Conservation (phyloP, 2,329 filamentous ascomycete genomes). For the Sclerotinia trifoliorum region DNA sequence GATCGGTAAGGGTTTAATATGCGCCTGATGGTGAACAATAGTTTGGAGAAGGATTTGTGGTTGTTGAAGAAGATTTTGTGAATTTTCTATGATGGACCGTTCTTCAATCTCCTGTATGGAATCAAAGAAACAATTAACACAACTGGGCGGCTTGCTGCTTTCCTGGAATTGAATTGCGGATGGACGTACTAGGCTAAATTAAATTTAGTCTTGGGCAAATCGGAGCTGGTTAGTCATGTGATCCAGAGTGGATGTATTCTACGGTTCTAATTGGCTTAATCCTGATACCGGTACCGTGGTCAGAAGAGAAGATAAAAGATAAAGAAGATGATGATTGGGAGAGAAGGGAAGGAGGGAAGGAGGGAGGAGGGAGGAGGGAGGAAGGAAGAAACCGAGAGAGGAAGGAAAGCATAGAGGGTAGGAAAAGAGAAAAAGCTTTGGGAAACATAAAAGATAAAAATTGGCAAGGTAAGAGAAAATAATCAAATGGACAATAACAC, state of each 20-base stretch:
- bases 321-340: not conserved
- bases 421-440: too few relatives aligned
- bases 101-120: conserved; percentile 6
- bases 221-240: not conserved
- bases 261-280: not conserved
- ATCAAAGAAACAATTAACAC: conserved; percentile 23
- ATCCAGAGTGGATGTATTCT: not conserved
- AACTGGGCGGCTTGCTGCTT: conserved; percentile 7
- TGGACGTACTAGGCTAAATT: not conserved
- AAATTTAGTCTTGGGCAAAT: not conserved
- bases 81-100: not conserved
- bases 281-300: not conserved
- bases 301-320: not conserved
- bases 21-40: not conserved
- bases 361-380: too few relatives aligned
- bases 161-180: conserved; percentile 15
- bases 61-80: not conserved
- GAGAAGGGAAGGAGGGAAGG: not conserved
- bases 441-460: not conserved
- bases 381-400: too few relatives aligned
- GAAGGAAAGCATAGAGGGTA: not conserved
- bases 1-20: conserved; percentile 7
- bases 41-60: not conserved
- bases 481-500: too few relatives aligned
- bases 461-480: not conserved